Base-by-base conservation (phyloP, 495 filamentous ascomycete genomes). In the Lophium mytilinum region DNA sequence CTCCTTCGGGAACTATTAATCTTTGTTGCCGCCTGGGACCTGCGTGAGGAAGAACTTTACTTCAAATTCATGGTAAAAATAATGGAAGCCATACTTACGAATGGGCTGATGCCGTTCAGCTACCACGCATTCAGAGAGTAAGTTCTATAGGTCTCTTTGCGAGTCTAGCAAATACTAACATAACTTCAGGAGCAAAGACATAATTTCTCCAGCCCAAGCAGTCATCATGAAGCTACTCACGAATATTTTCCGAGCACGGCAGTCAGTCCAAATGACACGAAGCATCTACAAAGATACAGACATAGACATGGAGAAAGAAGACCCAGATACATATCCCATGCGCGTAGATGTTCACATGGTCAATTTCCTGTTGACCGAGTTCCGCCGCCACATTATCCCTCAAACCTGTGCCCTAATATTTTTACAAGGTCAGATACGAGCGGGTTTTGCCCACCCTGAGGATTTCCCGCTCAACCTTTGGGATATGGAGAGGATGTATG, bases 11-110 rank as follows among this genome's bases (percentile, higher is more conserved):
- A 96, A 64, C 81, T 96, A 50, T 76, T 96, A 19, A 94, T 96
- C 53, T 96, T 96, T 70, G 91, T 96, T 54, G 91, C 91, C 12
- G 90, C 93, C 12, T 96, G 91, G 91, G 90, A 96, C 66, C 83
- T 95, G 56, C 84, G 84, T 12, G 90, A 96, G 63, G 85, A 90
- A 41, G 88, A 92, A 60, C 78, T 93, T 11, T 95, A 95, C 63
- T 95, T 94, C 75, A 90, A 92, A 71, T 85, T 95, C 70, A 96
- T 93, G 73, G 86, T 90, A 10, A 89, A 94, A 69, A 95, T 96
- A 56, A 89, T 96, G 74, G 88, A 95, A 64, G 88, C 90, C 0
- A 88, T 95, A 39, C 82, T 95, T 43, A 80, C 86, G 55, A 92
- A 90, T 62, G 88, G 87, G 9, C 76, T 96, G 15, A 86, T 96